These are phyloP conservation scores for Thermothielavioides terrestris DNA, from an alignment of 495 filamentous ascomycete species.

Conservation along the genomic window DNA sequence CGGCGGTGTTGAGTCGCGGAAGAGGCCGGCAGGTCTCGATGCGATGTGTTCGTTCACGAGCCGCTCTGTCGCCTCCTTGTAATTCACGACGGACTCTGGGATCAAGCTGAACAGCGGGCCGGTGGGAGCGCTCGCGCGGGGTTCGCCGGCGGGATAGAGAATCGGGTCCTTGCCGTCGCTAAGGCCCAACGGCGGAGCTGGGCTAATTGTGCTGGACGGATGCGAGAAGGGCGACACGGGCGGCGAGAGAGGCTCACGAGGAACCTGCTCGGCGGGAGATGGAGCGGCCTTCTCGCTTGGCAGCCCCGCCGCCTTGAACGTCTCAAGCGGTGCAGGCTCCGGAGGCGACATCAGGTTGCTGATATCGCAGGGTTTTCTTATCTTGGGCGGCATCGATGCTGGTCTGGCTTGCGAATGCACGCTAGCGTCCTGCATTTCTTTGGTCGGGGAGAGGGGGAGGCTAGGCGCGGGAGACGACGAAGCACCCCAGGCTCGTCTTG, in stretches of 20 bases:
- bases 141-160: slow-evolving; percentile 47
- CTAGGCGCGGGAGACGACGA: slow-evolving; percentile 2
- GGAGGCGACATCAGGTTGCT: slow-evolving; percentile 70
- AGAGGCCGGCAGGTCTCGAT: slow-evolving; percentile 48
- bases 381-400: slow-evolving; percentile 6
- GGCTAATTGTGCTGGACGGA: slow-evolving; percentile 24
- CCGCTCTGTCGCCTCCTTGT: slow-evolving; percentile 28
- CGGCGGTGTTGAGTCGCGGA: slow-evolving; percentile 52
- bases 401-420: not conserved
- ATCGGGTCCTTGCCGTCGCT: slow-evolving; percentile 47
- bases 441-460: slow-evolving; percentile 13
- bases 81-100: slow-evolving; percentile 30
- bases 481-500: slow-evolving; percentile 5
- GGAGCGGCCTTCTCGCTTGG: slow-evolving; percentile 28
- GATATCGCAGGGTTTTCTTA: slow-evolving; percentile 32
- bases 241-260: slow-evolving; percentile 56
- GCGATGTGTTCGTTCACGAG: slow-evolving; percentile 59
- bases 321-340: slow-evolving; percentile 54
- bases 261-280: slow-evolving; percentile 27
- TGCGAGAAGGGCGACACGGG: slow-evolving; percentile 60
- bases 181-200: slow-evolving; percentile 35
- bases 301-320: slow-evolving; percentile 37
- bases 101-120: slow-evolving; percentile 48
- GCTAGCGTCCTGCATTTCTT: slow-evolving; percentile 7
- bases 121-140: slow-evolving; percentile 38